A percentile compares a stretch with the other conserved stretches of the same genome.
These are phyloP conservation scores for Gynochthodes officinalis DNA, from an alignment of 257 asterid species.

Conservation along the genomic window DNA sequence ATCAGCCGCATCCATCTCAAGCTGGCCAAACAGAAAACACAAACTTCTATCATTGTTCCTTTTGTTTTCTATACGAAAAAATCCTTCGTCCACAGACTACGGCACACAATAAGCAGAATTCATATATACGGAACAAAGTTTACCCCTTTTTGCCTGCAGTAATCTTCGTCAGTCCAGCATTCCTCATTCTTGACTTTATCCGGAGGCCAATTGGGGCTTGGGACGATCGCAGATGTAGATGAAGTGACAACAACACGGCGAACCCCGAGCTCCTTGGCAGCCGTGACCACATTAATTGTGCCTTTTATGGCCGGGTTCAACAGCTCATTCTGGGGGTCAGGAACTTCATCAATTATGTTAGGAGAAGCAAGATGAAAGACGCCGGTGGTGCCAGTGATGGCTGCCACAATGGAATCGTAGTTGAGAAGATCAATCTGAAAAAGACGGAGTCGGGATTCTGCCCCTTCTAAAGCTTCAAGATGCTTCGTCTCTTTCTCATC, in stretches of 20 bases:
- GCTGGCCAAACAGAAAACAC: background rate
- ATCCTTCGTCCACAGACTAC: background rate
- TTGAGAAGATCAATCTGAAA: conserved; percentile 68
- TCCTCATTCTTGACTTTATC: conserved; percentile 66
- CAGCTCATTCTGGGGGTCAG: conserved; percentile 67
- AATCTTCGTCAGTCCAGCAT: conserved; percentile 88
- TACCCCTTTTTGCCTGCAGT: conserved; percentile 80
- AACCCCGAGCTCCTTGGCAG: conserved; percentile 79
- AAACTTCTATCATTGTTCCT: too few relatives aligned
- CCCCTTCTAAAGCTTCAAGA: conserved; percentile 62
- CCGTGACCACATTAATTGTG: conserved; percentile 79
- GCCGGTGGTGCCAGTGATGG: conserved; percentile 56
- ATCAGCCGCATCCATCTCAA: background rate
- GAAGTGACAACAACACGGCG: conserved; percentile 90
- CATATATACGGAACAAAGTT: background rate
- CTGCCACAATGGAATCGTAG: conserved; percentile 57
- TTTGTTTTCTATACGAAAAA: too few relatives aligned
- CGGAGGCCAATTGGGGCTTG: conserved; percentile 72
- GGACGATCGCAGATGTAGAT: conserved; percentile 56
- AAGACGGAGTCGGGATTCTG: conserved; percentile 62
- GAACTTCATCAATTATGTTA: conserved; percentile 50
- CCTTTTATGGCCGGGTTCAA: conserved; percentile 87
- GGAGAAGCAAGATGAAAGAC: conserved; percentile 85
- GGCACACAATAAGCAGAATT: background rate
- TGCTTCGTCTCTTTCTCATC: conserved; percentile 81